phyloP scores from a whole-genome alignment of 768 basidiomycete genomes.

The Omphalotus guepiniiformis region DNA sequence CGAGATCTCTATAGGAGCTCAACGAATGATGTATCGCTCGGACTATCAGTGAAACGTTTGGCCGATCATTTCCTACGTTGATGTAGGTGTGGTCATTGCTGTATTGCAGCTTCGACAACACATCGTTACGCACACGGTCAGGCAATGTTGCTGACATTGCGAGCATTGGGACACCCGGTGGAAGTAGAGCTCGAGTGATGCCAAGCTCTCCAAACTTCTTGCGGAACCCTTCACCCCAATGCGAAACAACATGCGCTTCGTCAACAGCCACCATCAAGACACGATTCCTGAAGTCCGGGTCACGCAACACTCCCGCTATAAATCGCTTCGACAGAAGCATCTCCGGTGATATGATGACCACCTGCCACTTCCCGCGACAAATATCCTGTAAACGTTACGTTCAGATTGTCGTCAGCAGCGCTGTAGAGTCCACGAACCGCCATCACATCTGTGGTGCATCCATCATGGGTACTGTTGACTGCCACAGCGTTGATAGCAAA shows the following conservation, averaged over 20 bases:
- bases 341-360: constrained; percentile 18
- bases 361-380: constrained; percentile 5
- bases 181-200: constrained; percentile 12
- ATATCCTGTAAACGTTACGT: constrained; percentile 5
- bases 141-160: constrained; percentile 18
- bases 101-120: constrained; percentile 12
- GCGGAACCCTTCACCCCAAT: constrained; percentile 20
- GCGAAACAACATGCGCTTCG: constrained; percentile 19
- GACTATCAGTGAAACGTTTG: constrained; percentile 19
- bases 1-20: constrained; percentile 16
- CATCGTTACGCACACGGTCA: constrained; percentile 9
- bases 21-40: constrained; percentile 15
- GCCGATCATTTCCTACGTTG: constrained; percentile 16
- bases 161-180: constrained; percentile 10
- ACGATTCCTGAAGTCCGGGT: constrained; percentile 2
- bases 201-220: constrained; percentile 15
- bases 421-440: neutral
- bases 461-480: neutral
- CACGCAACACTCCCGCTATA: constrained; percentile 7
- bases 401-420: neutral
- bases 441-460: neutral
- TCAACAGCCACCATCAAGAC: constrained; percentile 17
- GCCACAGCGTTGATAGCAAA: neutral
- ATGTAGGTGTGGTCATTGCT: neutral
- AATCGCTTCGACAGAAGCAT: constrained; percentile 16